Conservation (phyloP, 257 asterid species). For the Jacaranda copaia region DNA sequence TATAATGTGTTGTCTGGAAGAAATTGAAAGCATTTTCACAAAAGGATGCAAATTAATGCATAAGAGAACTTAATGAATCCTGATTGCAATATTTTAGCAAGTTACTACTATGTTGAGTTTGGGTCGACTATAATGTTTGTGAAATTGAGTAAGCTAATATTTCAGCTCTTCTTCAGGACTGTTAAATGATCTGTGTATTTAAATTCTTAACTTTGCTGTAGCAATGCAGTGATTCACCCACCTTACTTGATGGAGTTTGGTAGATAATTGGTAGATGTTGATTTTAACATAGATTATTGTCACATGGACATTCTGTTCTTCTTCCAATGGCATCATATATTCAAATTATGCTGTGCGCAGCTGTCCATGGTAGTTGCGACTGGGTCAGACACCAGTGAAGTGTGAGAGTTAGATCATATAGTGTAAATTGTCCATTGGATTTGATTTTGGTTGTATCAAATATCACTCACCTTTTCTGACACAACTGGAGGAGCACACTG, state of each 20-base stretch:
- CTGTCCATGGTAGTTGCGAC: no score
- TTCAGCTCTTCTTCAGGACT: not conserved
- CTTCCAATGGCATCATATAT: no score
- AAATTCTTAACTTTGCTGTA: not conserved
- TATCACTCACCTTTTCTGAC: not conserved
- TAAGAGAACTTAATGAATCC: not conserved
- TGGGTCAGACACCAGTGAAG: no score
- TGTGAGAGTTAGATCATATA: no score
- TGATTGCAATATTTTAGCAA: not conserved
- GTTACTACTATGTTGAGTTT: constrained; percentile 9
- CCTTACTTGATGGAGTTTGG: not conserved
- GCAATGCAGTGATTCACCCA: constrained; percentile 9
- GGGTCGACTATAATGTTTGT: not conserved
- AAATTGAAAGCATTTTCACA: not conserved
- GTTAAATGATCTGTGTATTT: not conserved
- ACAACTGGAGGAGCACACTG: not conserved
- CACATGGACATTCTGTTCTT: not conserved
- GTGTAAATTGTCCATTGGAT: no score
- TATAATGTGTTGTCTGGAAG: not conserved
- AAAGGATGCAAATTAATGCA: not conserved
- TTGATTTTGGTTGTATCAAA: not conserved
- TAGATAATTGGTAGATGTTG: not conserved
- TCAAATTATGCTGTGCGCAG: no score
- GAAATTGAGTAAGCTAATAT: not conserved
- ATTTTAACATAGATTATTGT: constrained; percentile 15